A percentile compares a stretch with the other conserved stretches of the same genome.
Evolutionary conservation across 1,284 basidiomycete species (phyloP).

Genomic region (Puccinia coronata): DNA sequence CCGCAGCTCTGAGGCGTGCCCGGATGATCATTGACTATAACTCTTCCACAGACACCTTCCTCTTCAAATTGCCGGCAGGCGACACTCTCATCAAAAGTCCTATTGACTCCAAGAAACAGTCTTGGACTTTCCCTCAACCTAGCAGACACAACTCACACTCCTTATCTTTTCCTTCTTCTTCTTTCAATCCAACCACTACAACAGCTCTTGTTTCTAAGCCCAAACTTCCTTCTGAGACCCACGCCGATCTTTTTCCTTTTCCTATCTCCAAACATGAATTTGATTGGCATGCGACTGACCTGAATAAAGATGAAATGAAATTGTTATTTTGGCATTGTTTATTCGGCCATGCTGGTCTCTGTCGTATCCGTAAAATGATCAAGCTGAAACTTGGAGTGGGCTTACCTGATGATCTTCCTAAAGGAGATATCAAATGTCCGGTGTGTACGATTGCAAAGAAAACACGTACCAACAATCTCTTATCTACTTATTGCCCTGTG

Average conservation of each 20-base stretch:
- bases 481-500: not conserved
- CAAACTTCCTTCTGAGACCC: not conserved
- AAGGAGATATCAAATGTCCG: constrained; percentile 6
- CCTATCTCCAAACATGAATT: not conserved
- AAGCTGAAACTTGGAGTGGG: not conserved
- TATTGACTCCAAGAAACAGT: not conserved
- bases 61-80: not conserved
- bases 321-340: not conserved
- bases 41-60: not conserved
- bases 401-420: not conserved
- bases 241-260: not conserved
- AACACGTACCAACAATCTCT: not conserved
- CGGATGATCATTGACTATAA: not conserved
- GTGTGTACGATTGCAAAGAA: not conserved
- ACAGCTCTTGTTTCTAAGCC: not conserved
- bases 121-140: not conserved
- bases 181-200: not conserved
- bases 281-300: not conserved
- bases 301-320: not conserved
- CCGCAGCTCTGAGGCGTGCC: not conserved
- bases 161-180: not conserved
- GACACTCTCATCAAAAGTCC: not conserved
- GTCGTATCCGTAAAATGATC: not conserved
- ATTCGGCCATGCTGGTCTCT: constrained; percentile 1
- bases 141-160: not conserved